Percentiles rank a stretch among this genome's conserved stretches.
These are phyloP conservation scores for Coriaria nepalensis DNA, from an alignment of 306 rosid genomes.

Conservation along the genomic window DNA sequence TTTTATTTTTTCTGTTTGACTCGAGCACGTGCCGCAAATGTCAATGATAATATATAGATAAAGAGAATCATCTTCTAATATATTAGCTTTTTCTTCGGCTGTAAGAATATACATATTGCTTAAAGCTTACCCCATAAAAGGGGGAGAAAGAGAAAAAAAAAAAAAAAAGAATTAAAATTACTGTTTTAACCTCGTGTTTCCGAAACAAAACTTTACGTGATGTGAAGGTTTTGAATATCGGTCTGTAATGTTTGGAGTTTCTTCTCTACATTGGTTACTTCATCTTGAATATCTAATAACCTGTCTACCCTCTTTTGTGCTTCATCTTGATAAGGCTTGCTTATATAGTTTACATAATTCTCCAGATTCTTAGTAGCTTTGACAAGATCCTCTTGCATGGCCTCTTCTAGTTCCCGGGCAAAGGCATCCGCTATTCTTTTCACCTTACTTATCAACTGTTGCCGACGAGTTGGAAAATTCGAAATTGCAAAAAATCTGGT, in stretches of 20 bases:
- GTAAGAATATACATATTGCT: too few species aligned
- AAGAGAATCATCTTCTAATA: too few species aligned
- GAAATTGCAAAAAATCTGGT: constrained; percentile 57
- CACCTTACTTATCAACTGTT: constrained; percentile 54
- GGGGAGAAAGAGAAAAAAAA: too few species aligned
- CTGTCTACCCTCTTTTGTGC: constrained; percentile 58
- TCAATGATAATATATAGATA: too few species aligned
- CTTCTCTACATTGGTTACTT: constrained; percentile 46
- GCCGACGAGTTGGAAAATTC: constrained; percentile 64
- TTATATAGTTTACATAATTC: constrained; percentile 29
- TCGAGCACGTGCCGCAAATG: too few species aligned
- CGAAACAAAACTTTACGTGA: too few species aligned
- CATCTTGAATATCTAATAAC: constrained; percentile 46
- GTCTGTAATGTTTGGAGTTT: constrained; percentile 48
- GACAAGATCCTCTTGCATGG: constrained; percentile 73
- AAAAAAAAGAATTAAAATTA: too few species aligned
- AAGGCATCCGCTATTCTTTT: constrained; percentile 55
- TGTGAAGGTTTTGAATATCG: constrained; percentile 79
- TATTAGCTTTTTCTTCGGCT: too few species aligned
- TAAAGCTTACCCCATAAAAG: too few species aligned
- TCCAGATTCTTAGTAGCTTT: constrained; percentile 51
- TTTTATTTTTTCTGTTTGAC: too few species aligned
- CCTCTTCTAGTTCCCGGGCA: constrained; percentile 66
- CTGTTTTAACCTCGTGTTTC: too few species aligned
- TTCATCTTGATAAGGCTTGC: constrained; percentile 67